Base-by-base conservation (phyloP, 805 yeast species). In the Ogataea trehaloabstinens region DNA sequence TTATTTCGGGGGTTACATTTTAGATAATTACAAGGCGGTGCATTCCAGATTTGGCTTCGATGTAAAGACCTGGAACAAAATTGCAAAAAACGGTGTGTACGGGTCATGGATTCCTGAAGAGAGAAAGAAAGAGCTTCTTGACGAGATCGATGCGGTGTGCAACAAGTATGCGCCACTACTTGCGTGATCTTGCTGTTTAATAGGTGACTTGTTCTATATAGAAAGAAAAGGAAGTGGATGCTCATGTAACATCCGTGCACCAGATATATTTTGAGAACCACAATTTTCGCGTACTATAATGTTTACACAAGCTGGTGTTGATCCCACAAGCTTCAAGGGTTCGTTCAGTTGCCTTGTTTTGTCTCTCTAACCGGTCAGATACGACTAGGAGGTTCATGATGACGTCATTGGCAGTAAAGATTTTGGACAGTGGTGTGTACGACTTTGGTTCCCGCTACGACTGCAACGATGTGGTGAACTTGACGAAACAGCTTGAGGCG, bases 1-100 rank as follows among this genome's bases (percentile, higher is more conserved):
- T 3, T 85, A 85, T 58, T 85, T 85, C 56, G 91, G 91, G 34
- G 91, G 88, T n/a, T 85, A 84, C 61, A 78, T 85, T 48, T 64
- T 85, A 48, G 91, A 85, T 55, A 85, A 85, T 61, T 85, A 85
- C 60, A 55, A 74, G 21, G 74, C 73, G 25, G 85, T 84, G 20
- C 85, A 84, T 45, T 68, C 75, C 38, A 69, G 73, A 46, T 85
- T 85, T 60, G 79, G 80, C 4, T 80, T 86, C 63, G 65, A 73
- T 32, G 55, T 72, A 40, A 63, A 70, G 12, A 74, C 78, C 31
- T 86, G 93, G 93, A 67, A 68, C 34, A 59, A 52, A 38, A 77
- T 85, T 48, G 87, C 86, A 3, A 64, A 66, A 48, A 80, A 82
- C 53, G 75, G 82, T 36, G 82, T 85, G 47, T 62, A 71, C 17